phyloP scores from a whole-genome alignment of 805 yeast genomes.

The Debaryomyces castellii region DNA sequence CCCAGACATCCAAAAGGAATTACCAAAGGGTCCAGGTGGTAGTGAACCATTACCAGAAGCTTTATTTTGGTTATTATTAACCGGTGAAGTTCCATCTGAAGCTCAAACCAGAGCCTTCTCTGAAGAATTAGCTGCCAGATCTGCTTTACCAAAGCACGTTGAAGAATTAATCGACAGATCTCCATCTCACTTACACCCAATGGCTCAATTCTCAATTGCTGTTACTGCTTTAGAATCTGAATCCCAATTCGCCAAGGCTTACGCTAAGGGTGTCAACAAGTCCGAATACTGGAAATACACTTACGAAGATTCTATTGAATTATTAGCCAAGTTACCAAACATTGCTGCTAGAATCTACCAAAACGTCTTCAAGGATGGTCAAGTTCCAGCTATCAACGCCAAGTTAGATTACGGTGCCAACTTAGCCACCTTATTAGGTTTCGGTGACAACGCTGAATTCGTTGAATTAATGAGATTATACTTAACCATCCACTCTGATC shows the following conservation, averaged over 20 bases:
- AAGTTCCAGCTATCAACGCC: conserved; percentile 53
- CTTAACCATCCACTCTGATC: conserved; percentile 76
- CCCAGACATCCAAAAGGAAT: conserved; percentile 62
- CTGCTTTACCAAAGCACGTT: conserved; percentile 64
- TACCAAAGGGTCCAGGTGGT: conserved; percentile 61
- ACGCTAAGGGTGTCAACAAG: conserved; percentile 68
- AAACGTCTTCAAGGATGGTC: conserved; percentile 57
- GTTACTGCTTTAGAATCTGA: conserved; percentile 71
- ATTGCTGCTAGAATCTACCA: conserved; percentile 75
- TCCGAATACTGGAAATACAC: conserved; percentile 73
- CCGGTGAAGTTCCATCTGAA: conserved; percentile 68
- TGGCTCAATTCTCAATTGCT: conserved; percentile 80
- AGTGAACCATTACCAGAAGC: conserved; percentile 72
- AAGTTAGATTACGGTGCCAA: conserved; percentile 71
- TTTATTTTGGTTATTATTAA: conserved; percentile 74
- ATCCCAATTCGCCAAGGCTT: conserved; percentile 69
- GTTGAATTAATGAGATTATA: conserved; percentile 70
- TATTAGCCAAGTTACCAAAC: conserved; percentile 72
- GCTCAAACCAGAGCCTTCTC: conserved; percentile 57
- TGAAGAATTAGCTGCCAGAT: conserved; percentile 62
- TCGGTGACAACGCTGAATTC: conserved; percentile 55
- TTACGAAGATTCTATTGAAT: conserved; percentile 67
- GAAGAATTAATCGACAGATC: conserved; percentile 58
- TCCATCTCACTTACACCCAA: conserved; percentile 74
- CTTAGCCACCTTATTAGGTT: conserved; percentile 65